Evolutionary conservation across 116 monocot genomes (phyloP).

Genomic region (Papilionanthe hybrid): DNA sequence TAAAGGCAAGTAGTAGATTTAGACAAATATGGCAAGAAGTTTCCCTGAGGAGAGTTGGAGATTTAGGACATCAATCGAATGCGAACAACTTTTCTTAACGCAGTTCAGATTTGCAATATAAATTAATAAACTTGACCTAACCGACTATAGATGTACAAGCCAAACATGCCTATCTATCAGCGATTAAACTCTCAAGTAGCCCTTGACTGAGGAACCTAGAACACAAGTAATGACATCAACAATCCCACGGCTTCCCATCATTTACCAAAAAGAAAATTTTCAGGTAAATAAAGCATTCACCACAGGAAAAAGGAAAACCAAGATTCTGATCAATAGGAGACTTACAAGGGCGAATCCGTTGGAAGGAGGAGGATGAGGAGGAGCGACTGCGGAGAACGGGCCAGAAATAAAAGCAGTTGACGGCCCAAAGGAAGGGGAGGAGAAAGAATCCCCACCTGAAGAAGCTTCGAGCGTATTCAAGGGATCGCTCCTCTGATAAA

Average conservation of each 20-base stretch:
- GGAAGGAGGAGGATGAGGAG: constrained; percentile 11
- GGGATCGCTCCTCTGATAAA: constrained; percentile 53
- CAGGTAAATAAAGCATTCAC: background rate
- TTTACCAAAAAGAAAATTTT: background rate
- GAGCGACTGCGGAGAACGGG: constrained; percentile 52
- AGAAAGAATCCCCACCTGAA: constrained; percentile 67
- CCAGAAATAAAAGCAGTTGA: constrained; percentile 97
- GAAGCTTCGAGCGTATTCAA: constrained; percentile 58
- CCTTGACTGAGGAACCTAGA: no score
- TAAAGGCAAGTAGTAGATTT: no score
- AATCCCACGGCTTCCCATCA: background rate
- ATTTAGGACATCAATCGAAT: no score
- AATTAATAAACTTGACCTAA: no score
- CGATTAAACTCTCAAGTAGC: background rate
- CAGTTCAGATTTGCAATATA: no score
- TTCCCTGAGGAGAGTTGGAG: no score
- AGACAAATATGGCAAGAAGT: no score
- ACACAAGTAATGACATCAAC: background rate
- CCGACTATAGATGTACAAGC: no score
- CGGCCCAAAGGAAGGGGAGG: constrained; percentile 86
- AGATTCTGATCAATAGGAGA: background rate
- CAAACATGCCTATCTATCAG: background rate
- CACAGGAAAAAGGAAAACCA: background rate
- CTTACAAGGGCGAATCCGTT: constrained; percentile 63
- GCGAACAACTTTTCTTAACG: no score